These are phyloP conservation scores for Ziziphus jujuba DNA, from an alignment of 306 rosid genomes.

Conservation along the genomic window DNA sequence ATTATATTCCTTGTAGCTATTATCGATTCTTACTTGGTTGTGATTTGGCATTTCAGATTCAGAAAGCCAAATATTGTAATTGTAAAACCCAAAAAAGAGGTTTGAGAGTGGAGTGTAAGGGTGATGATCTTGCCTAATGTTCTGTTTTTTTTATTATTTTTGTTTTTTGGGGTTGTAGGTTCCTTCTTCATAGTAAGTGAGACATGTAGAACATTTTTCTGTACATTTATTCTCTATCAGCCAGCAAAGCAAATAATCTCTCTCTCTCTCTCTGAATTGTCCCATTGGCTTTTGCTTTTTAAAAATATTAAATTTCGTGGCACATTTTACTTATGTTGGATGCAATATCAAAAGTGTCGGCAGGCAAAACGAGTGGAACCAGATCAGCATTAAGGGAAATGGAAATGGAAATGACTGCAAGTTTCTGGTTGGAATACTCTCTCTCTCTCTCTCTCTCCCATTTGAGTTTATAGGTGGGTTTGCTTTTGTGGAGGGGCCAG, in stretches of 20 bases:
- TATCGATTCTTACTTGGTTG: constrained; percentile 38
- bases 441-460: not conserved
- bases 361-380: constrained; percentile 31
- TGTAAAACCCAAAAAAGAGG: constrained; percentile 18
- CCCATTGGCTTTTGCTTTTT: not conserved
- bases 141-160: not conserved
- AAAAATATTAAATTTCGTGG: no score
- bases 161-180: constrained; percentile 21
- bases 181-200: constrained; percentile 25
- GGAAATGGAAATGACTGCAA: constrained; percentile 33
- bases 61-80: constrained; percentile 11
- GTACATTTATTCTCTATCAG: constrained; percentile 23
- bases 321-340: constrained; percentile 9
- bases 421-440: constrained; percentile 19
- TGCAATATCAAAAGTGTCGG: constrained; percentile 51
- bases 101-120: not conserved
- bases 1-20: constrained; percentile 17
- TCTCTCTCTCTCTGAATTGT: not conserved
- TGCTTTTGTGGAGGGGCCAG: no score
- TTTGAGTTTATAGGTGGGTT: no score
- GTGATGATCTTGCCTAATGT: not conserved
- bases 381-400: not conserved
- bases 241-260: constrained; percentile 29
- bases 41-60: constrained; percentile 34
- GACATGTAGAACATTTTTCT: constrained; percentile 29